A percentile compares a stretch with the other conserved stretches of the same genome.
Conservation (phyloP, 139 green algal species). For the Medakamo hakoo region DNA sequence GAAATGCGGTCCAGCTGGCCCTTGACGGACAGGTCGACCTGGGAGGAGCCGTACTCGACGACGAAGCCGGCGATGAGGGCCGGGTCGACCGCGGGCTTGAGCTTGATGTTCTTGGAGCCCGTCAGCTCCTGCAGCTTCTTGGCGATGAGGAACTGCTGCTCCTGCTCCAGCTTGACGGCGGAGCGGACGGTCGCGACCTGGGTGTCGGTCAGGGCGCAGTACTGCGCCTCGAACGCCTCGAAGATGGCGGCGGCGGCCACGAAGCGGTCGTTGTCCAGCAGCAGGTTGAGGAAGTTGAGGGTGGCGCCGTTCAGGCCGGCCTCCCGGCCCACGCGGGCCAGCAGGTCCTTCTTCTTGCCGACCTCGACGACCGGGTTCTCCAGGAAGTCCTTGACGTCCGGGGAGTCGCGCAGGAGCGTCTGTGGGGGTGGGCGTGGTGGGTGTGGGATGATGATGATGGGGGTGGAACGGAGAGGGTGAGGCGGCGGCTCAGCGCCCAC, state of each 20-base stretch:
- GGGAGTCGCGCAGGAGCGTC: conserved; percentile 50
- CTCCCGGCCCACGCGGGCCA: conserved; percentile 69
- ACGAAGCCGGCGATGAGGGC: conserved; percentile 91
- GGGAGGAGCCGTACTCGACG: conserved; percentile 78
- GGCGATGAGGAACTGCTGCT: conserved; percentile 98
- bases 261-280: conserved; percentile 81
- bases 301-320: conserved; percentile 67
- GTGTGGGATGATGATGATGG: neutral
- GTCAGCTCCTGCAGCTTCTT: conserved; percentile 99
- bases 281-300: conserved; percentile 89
- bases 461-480: too few species aligned
- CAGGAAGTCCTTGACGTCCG: conserved; percentile 60
- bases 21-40: conserved; percentile 93
- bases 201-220: conserved; percentile 92
- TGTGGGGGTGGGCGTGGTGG: conserved; percentile 5
- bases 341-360: conserved; percentile 77
- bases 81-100: conserved; percentile 89
- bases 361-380: conserved; percentile 63
- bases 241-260: conserved; percentile 66
- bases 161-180: conserved; percentile 94
- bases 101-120: conserved; percentile 98
- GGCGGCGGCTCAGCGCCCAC: too few species aligned
- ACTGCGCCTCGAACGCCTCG: conserved; percentile 80
- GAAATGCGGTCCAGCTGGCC: conserved; percentile 73
- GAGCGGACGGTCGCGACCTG: conserved; percentile 82